phyloP scores from a whole-genome alignment of 257 asterid genomes.

The Penstemon newberryi region DNA sequence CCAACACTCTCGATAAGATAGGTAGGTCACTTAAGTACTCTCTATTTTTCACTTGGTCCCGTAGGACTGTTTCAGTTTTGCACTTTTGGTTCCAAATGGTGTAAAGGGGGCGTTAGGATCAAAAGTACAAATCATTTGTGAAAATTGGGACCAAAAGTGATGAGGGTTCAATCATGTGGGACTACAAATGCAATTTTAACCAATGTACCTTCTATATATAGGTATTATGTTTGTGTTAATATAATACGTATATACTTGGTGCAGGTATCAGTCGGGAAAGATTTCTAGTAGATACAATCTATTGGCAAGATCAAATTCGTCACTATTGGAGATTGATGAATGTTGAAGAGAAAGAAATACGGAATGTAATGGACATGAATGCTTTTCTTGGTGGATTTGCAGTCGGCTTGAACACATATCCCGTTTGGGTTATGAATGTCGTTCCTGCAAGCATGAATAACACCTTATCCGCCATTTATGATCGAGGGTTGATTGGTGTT shows the following conservation, averaged over 20 bases:
- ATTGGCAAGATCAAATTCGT: constrained; percentile 95
- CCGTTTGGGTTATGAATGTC: constrained; percentile 85
- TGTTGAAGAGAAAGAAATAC: constrained; percentile 63
- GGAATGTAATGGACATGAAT: constrained; percentile 90
- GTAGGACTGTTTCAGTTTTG: no score
- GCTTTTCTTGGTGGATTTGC: constrained; percentile 92
- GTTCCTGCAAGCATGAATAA: constrained; percentile 63
- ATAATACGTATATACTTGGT: constrained; percentile 15
- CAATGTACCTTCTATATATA: no score
- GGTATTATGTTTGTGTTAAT: background rate
- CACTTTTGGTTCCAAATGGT: no score
- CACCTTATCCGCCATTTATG: constrained; percentile 76
- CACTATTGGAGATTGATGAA: constrained; percentile 92
- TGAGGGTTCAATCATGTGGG: no score
- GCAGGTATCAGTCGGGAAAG: constrained; percentile 64
- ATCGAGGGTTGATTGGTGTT: constrained; percentile 74
- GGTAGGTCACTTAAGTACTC: constrained; percentile 41
- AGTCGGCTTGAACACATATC: constrained; percentile 80
- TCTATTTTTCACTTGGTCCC: no score
- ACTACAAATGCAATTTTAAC: no score
- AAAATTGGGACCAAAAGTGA: no score
- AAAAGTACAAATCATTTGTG: no score
- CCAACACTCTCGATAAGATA: constrained; percentile 52
- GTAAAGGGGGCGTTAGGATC: no score
- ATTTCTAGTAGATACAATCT: constrained; percentile 68